Evolutionary conservation across 2,329 filamentous ascomycete species (phyloP), one percentile per base, ranked within the genome.

Genomic region (Cytospora piceicola): DNA sequence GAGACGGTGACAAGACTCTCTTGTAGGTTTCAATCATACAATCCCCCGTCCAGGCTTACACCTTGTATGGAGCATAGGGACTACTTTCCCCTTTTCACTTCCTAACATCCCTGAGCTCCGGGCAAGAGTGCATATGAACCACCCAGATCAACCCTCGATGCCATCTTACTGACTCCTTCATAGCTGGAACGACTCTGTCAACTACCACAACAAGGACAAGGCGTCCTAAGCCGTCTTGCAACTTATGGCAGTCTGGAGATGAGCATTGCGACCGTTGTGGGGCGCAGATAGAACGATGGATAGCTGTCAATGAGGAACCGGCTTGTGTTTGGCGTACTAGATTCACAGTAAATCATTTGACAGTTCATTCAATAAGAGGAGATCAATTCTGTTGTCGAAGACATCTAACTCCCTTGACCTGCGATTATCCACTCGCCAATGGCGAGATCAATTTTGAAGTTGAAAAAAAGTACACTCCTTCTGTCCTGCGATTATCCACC

Each of bases 171-270:
- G 65, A 76, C 42, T 52, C 39, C 11, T n/a, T 66, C 70, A 70
- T 73, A 93, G 91, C 90, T 99, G 95, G 95, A 98, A 98, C 82
- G 84, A 89, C 71, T 86, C 84, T 67, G 93, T 97, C 84, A 98
- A 98, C 89, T 94, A 96, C 85, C 93, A 98, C 89, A 93, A 96
- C 85, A 91, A 90, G 83, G 90, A 96, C 83, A 93, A 92, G 86
- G 75, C 77, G 68, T 74, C 76, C 66, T 85, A 82, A 80, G 71
- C 67, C 65, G 36, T 61, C 24, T 36, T 27, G 36, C 11, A 29
- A 29, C 49, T 24, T 17, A 24, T 52, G 34, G 58, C 17, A 53
- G 49, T 22, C 58, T 53, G 55, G 11, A 46, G 63, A 58, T 46
- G 54, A 22, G 53, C 29, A 42, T 58, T 17, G 54, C n/a, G 46